phyloP scores from a whole-genome alignment of 73 alveolate species.

The Tetrahymena thermophila region DNA sequence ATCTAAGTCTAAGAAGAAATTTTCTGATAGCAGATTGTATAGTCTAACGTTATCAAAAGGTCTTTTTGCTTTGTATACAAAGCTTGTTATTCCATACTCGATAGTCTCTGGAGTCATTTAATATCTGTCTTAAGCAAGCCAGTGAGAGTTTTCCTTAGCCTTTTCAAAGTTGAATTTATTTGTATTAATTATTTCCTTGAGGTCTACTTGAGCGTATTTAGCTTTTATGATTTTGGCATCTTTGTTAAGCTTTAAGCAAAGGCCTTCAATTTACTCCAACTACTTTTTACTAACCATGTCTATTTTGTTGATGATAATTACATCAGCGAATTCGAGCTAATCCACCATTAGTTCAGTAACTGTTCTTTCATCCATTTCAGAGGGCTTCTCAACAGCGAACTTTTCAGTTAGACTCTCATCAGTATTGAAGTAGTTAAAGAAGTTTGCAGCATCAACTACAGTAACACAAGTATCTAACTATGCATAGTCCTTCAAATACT shows the following conservation, averaged over 20 bases:
- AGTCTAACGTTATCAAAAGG: constrained; percentile 49
- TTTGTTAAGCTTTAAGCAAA: constrained; percentile 43
- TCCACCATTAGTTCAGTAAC: constrained; percentile 52
- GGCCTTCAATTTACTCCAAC: not conserved
- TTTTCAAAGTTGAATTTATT: constrained; percentile 40
- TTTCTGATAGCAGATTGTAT: not conserved
- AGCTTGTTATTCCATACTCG: constrained; percentile 48
- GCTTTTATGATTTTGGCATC: constrained; percentile 46
- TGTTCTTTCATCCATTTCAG: constrained; percentile 35
- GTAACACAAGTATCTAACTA: constrained; percentile 58
- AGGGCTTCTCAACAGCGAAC: constrained; percentile 5
- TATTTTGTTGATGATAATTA: constrained; percentile 46
- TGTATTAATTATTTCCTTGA: constrained; percentile 40
- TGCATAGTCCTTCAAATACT: constrained; percentile 44
- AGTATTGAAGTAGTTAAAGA: constrained; percentile 24
- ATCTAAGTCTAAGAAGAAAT: not conserved
- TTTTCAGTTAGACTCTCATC: constrained; percentile 27
- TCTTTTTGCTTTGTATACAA: constrained; percentile 36
- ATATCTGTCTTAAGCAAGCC: constrained; percentile 48
- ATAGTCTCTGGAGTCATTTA: constrained; percentile 47
- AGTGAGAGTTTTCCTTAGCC: constrained; percentile 42
- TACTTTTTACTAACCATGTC: constrained; percentile 35
- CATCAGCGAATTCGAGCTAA: constrained; percentile 59
- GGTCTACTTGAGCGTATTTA: constrained; percentile 29
- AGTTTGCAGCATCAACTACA: constrained; percentile 48